Evolutionary conservation across 1,139 yeast species (phyloP).

Genomic region (Entelexis paramagnoliae): DNA sequence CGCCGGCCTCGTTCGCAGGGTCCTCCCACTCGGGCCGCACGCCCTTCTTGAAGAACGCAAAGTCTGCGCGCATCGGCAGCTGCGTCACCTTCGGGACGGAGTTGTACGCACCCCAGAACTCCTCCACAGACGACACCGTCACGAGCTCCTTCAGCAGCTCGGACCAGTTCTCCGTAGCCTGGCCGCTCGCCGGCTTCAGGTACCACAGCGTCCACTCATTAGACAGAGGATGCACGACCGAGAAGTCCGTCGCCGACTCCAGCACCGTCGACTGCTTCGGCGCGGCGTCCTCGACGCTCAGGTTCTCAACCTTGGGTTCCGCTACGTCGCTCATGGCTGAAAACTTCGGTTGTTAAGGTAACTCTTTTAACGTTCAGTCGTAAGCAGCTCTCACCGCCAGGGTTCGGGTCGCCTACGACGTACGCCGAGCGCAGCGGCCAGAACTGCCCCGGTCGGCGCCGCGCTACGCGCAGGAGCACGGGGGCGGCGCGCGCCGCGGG

Average conservation of each 20-base stretch:
- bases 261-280: slow-evolving; percentile 42
- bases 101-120: slow-evolving; percentile 97
- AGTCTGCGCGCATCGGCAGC: slow-evolving; percentile 85
- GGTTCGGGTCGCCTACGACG: background rate
- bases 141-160: slow-evolving; percentile 90
- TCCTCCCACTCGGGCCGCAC: slow-evolving; percentile 99
- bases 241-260: slow-evolving; percentile 51
- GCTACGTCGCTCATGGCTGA: slow-evolving; percentile 14
- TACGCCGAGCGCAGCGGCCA: no score
- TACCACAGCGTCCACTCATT: slow-evolving; percentile 97
- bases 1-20: slow-evolving; percentile 74
- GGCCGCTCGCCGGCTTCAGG: slow-evolving; percentile 57
- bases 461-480: no score
- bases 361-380: background rate
- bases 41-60: slow-evolving; percentile 89
- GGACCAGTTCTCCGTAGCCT: slow-evolving; percentile 69
- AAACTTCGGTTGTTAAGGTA: background rate
- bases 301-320: slow-evolving; percentile 22
- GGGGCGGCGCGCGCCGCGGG: no score
- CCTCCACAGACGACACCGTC: slow-evolving; percentile 86
- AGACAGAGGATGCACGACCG: slow-evolving; percentile 82
- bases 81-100: slow-evolving; percentile 88
- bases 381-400: no score
- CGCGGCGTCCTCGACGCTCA: slow-evolving; percentile 20
- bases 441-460: no score